Base-by-base conservation (phyloP, 371 early-diverging fungal species). In the Mortierella sp. region DNA sequence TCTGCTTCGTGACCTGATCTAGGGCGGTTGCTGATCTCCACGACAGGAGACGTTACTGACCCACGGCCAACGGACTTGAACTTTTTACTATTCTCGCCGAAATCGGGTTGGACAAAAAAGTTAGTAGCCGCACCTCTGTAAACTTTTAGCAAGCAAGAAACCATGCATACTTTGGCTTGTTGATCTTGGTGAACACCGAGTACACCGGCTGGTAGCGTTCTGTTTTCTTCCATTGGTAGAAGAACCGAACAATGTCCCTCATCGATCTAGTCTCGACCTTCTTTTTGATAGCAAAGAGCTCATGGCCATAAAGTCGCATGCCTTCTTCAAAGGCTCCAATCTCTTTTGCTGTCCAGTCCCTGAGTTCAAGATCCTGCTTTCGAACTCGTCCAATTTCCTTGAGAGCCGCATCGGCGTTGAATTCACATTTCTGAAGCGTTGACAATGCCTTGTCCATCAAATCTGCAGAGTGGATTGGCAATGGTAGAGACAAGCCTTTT, bases 201-300 rank as follows among this genome's bases (percentile, higher is more conserved):
- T 92, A 92, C 1, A 89, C 87, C 3, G 85, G 80, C 40, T 85
- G 85, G 60, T 91, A 92, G 0, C 88, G 82, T 46, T 85, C 83
- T 0, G 90, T 84, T 60, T 92, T 92, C 65, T 92, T 92, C 91
- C 91, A 91, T 39, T 79, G 78, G 49, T 91, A 92, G 76, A 91
- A 92, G 64, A 78, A 91, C 0, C 85, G 83, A 0, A 92, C 90
- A 52, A 91, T 79, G 28, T 89, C 90, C 10, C 82, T 85, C 85
- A 87, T 86, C 8, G 81, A 61, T 66, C 87, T 87, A 0, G 88
- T 85, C 0, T 78, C 83, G 21, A 88, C 81, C 60, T 85, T 61
- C 44, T 83, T 81, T 60, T 85, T 85, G 16, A 92, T 85, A 1
- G 80, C 76, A 46, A 87, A 85, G 25, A 94, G 78, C 40, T 95